Evolutionary conservation across 352 stramenopile genomes (phyloP).

Genomic region (Pythium aristosporum): DNA sequence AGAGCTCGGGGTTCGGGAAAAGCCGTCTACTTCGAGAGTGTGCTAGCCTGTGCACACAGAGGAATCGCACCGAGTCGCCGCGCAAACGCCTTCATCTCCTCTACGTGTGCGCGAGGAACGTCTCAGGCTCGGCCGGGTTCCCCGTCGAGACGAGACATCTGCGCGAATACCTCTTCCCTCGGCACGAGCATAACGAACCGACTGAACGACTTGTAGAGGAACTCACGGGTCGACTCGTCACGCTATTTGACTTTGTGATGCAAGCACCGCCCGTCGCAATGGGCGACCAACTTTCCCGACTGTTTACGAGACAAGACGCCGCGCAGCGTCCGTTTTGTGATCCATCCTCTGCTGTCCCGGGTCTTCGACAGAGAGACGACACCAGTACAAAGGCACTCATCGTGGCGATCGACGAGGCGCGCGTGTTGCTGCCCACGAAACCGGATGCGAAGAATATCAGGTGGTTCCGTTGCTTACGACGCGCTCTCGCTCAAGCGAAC

Average conservation of each 20-base stretch:
- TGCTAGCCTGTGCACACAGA: neutral
- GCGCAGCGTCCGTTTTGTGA: neutral
- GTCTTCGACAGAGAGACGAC: neutral
- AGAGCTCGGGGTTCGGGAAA: slow-evolving; percentile 22
- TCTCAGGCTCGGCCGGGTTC: neutral
- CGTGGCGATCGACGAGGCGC: slow-evolving; percentile 7
- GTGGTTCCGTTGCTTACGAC: slow-evolving; percentile 2
- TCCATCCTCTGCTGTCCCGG: neutral
- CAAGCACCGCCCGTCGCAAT: neutral
- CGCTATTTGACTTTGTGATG: slow-evolving; percentile 1
- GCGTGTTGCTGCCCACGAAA: neutral
- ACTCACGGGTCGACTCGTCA: neutral
- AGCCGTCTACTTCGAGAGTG: slow-evolving; percentile 12
- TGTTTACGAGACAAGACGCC: neutral
- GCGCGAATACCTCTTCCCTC: neutral
- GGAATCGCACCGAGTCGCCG: neutral
- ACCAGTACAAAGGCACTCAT: neutral
- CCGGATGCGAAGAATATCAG: neutral
- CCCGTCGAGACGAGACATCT: neutral
- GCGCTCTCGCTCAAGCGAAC: neutral
- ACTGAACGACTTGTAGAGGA: neutral
- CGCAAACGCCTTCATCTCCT: neutral
- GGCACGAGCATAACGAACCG: neutral
- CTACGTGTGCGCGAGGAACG: neutral
- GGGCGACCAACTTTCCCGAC: neutral